Evolutionary conservation across 2,329 filamentous ascomycete species (phyloP).

Genomic region (Ophiostoma ips): DNA sequence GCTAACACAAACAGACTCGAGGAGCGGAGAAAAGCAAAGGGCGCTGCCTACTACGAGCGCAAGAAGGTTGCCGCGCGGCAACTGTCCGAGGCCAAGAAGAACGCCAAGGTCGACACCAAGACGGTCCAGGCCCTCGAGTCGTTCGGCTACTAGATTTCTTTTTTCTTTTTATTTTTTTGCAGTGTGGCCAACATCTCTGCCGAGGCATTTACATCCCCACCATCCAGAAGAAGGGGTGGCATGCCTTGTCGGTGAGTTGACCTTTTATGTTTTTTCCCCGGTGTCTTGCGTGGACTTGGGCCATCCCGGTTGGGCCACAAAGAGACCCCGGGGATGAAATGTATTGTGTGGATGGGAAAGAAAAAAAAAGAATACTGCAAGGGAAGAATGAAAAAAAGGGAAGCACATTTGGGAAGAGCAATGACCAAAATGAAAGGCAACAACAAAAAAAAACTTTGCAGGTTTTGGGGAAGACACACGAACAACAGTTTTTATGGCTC

Average conservation of each 20-base stretch:
- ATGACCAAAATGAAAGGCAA: constrained; percentile 4
- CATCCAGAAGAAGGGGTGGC: neutral
- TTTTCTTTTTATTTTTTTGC: too few relatives aligned
- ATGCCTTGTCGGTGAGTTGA: neutral
- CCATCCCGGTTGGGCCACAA: too few relatives aligned
- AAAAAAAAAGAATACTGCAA: neutral
- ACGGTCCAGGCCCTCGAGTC: constrained; percentile 76
- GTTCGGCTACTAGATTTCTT: constrained; percentile 78
- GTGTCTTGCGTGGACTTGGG: too few relatives aligned
- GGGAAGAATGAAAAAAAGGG: constrained; percentile 4
- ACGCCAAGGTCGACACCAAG: constrained; percentile 73
- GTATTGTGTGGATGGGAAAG: neutral
- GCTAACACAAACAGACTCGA: constrained; percentile 56
- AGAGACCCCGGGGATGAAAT: neutral
- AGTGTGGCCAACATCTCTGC: constrained; percentile 1
- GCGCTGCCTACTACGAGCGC: constrained; percentile 97
- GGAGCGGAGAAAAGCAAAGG: constrained; percentile 99
- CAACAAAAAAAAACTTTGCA: constrained; percentile 4
- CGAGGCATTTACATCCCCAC: too few relatives aligned
- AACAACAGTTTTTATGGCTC: constrained; percentile 5
- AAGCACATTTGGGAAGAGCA: constrained; percentile 3
- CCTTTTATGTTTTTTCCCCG: too few relatives aligned
- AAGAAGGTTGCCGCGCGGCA: constrained; percentile 94
- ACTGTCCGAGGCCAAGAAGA: constrained; percentile 86
- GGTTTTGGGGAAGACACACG: neutral